phyloP scores from a whole-genome alignment of 2,329 filamentous ascomycete species.

The Delphinella strobiligena region DNA sequence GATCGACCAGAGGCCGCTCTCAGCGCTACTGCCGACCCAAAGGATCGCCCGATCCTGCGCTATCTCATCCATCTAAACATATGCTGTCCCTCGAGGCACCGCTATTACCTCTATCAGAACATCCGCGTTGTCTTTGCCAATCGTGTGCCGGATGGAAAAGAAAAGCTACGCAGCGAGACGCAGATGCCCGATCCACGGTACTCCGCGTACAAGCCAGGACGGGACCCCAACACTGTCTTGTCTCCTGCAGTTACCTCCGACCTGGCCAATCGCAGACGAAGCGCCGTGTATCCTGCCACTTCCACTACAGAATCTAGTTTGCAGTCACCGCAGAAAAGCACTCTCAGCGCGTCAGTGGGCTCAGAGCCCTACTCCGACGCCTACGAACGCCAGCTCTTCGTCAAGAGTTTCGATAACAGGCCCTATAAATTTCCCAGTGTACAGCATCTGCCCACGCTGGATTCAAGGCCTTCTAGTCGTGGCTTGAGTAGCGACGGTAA shows the following conservation, averaged over 20 bases:
- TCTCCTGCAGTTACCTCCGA: neutral
- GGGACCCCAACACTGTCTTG: neutral
- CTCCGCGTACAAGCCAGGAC: conserved; percentile 61
- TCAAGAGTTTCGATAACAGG: neutral
- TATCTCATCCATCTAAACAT: conserved; percentile 92
- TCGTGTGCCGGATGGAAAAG: conserved; percentile 87
- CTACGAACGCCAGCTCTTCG: neutral
- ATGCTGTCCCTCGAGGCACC: conserved; percentile 70
- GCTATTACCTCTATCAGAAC: conserved; percentile 83
- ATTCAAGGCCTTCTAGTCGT: neutral
- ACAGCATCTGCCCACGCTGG: neutral
- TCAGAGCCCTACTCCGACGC: neutral
- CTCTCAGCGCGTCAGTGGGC: no score
- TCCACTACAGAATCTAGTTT: no score
- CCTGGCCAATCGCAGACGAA: neutral
- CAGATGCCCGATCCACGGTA: conserved; percentile 81
- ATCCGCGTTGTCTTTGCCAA: conserved; percentile 95
- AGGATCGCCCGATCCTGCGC: conserved; percentile 62
- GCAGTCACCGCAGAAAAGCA: no score
- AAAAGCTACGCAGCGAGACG: conserved; percentile 80
- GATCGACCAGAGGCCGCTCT: conserved; percentile 42
- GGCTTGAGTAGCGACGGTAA: neutral
- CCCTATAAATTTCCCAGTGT: neutral
- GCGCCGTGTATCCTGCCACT: neutral
- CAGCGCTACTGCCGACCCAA: conserved; percentile 35